Evolutionary conservation across 2,329 filamentous ascomycete species (phyloP), one percentile per base, ranked within the genome.

Genomic region (Fusarium sp.): DNA sequence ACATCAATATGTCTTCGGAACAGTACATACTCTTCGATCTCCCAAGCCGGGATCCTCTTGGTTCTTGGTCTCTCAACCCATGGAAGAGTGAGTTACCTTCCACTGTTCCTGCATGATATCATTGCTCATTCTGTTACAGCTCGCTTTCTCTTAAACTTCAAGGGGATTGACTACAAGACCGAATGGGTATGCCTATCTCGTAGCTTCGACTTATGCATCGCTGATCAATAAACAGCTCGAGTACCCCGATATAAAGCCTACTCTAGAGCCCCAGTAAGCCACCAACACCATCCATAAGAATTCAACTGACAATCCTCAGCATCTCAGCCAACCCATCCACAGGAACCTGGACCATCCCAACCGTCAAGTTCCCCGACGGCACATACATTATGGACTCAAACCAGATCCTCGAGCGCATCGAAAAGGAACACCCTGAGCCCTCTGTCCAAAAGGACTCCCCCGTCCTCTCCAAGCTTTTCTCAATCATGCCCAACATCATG

Each of bases 141-240:
- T 42, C 88, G 90, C 3, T 77, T 92, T 56, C 74, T 85, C 4
- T 78, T 93, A 42, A 92, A 92, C 78, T 91, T 84, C 79, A 93
- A 93, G 75, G 81, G 81, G 2, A 75, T 92, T 15, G 82, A 87
- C 43, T 93, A 92, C 79, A 83, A 84, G 73, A 92, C 90, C 0
- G 81, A 89, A 82, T 92, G 89, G 88, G 77, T 82, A 69, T 66
- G 40, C 5, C 10, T 15, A 11, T 14, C 5, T 11, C 11, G 2
- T 29, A 40, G 9, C 20, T 33, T 11, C 40, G 1, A 17, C 2
- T 6, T 3, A 3, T 14, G 15, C 27, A 4, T 11, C 57, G 3
- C 43, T 72, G 9, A 63, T 14, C 5, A 40, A 29, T 23, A 6
- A 2, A 8, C 8, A 84, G 81, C 51, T 88, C 17, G 88, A 91